Percentiles rank a stretch among this genome's conserved stretches.
These are phyloP conservation scores for Martensiomyces pterosporus DNA, from an alignment of 192 early-diverging fungal genomes.

Conservation along the genomic window DNA sequence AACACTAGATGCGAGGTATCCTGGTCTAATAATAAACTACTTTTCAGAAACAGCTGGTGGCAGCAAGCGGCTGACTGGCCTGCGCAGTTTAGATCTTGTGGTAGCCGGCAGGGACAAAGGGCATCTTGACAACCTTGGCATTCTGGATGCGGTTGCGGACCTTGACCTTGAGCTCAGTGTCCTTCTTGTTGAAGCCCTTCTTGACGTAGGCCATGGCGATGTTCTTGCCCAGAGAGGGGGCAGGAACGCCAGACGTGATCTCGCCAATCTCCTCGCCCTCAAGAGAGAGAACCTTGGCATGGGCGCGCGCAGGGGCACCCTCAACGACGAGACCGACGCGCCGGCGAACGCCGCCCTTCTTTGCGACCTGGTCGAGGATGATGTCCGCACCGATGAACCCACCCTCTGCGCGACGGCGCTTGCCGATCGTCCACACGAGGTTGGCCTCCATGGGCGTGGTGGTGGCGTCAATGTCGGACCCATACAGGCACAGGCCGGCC, in stretches of 20 bases:
- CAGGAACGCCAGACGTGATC: slow-evolving; percentile 90
- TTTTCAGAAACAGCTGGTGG: too few relatives aligned
- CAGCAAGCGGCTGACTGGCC: too few relatives aligned
- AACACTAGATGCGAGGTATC: too few relatives aligned
- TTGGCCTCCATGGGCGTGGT: slow-evolving; percentile 90
- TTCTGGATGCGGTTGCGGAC: slow-evolving; percentile 84
- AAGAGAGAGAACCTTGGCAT: slow-evolving; percentile 62
- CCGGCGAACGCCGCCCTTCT: slow-evolving; percentile 69
- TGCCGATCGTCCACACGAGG: slow-evolving; percentile 94
- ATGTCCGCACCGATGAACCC: slow-evolving; percentile 87
- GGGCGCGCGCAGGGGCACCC: slow-evolving; percentile 86
- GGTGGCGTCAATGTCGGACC: slow-evolving; percentile 90
- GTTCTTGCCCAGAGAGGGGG: slow-evolving; percentile 90
- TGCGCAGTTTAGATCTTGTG: slow-evolving; percentile 58
- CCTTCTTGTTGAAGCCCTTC: slow-evolving; percentile 82
- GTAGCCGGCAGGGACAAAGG: slow-evolving; percentile 85
- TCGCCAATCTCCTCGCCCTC: slow-evolving; percentile 68
- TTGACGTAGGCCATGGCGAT: slow-evolving; percentile 96
- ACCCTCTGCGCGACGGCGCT: slow-evolving; percentile 80
- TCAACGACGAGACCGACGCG: slow-evolving; percentile 88
- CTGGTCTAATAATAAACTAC: too few relatives aligned
- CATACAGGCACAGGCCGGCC: slow-evolving; percentile 96
- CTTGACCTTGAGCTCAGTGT: slow-evolving; percentile 87
- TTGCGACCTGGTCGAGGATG: slow-evolving; percentile 79
- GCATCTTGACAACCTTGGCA: slow-evolving; percentile 88